Conservation (phyloP, 768 basidiomycete genomes). For the Auriculariales sp. region DNA sequence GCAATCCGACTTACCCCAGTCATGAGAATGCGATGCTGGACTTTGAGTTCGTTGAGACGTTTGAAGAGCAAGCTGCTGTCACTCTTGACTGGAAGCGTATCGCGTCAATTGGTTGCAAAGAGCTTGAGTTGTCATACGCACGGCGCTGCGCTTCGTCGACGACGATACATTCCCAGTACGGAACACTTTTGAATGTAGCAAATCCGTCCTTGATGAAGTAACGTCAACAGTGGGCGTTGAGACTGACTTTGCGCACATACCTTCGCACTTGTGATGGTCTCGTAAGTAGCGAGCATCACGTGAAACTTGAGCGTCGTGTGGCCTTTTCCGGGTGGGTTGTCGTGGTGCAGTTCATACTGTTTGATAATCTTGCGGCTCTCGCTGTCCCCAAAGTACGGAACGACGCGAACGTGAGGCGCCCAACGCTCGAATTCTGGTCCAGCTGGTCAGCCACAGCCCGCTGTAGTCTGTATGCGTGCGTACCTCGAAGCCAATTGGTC, state of each 20-base stretch:
- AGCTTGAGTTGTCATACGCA: slow-evolving; percentile 25
- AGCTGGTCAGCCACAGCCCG: too few species aligned
- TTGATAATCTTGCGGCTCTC: slow-evolving; percentile 69
- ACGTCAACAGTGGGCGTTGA: too few species aligned
- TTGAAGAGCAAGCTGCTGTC: slow-evolving; percentile 68
- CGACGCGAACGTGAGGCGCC: slow-evolving; percentile 61
- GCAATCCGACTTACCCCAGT: slow-evolving; percentile 47
- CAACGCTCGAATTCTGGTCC: slow-evolving; percentile 82
- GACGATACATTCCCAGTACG: slow-evolving; percentile 86
- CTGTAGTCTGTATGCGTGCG: too few species aligned
- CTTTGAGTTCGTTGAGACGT: slow-evolving; percentile 66
- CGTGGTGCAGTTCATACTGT: slow-evolving; percentile 66
- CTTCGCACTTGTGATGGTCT: slow-evolving; percentile 54
- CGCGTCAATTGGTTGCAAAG: slow-evolving; percentile 2
- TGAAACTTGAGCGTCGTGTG: slow-evolving; percentile 58
- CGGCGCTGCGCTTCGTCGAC: slow-evolving; percentile 88
- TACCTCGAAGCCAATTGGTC: slow-evolving; percentile 85
- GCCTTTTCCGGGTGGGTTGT: slow-evolving; percentile 17
- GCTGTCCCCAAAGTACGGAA: slow-evolving; percentile 75
- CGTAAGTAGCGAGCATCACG: slow-evolving; percentile 87
- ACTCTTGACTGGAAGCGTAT: slow-evolving; percentile 51
- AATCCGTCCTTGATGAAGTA: slow-evolving; percentile 64
- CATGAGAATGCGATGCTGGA: slow-evolving; percentile 72
- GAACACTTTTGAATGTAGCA: slow-evolving; percentile 63
- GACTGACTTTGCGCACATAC: too few species aligned